Conservation (phyloP, 139 green algal genomes). For the Asterochloris erici region DNA sequence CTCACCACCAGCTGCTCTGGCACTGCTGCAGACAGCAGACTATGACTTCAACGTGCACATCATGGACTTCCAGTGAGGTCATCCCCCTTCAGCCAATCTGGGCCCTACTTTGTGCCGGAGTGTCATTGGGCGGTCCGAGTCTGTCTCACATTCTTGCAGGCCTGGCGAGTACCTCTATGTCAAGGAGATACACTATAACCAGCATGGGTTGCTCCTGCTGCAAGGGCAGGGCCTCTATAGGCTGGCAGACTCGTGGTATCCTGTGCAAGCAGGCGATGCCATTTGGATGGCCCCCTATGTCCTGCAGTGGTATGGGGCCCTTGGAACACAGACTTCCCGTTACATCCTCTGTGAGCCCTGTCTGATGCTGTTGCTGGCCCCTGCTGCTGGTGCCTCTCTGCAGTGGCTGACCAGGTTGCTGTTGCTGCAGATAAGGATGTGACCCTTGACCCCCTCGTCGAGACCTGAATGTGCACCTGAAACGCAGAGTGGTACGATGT, state of each 20-base stretch:
- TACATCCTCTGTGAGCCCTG: constrained; percentile 90
- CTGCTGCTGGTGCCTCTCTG: too few species aligned
- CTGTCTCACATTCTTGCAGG: constrained; percentile 25
- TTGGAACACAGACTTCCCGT: constrained; percentile 61
- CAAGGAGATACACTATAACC: constrained; percentile 97
- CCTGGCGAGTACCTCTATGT: constrained; percentile 84
- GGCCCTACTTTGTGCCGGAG: constrained; percentile 14
- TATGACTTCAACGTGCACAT: constrained; percentile 98
- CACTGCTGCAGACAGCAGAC: constrained; percentile 41
- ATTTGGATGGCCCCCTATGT: constrained; percentile 90
- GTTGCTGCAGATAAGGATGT: too few species aligned
- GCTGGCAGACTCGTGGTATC: constrained; percentile 84
- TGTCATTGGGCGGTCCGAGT: constrained; percentile 50
- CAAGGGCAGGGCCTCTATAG: constrained; percentile 92
- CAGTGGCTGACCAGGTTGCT: too few species aligned
- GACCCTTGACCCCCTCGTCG: too few species aligned
- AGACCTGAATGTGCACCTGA: too few species aligned
- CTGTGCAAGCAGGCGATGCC: constrained; percentile 74
- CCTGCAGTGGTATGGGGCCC: constrained; percentile 86
- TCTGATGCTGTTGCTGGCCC: too few species aligned
- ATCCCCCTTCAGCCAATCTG: too few species aligned
- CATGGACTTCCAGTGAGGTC: constrained; percentile 82
- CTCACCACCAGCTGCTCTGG: too few species aligned
- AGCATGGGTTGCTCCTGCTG: constrained; percentile 92
- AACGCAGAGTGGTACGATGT: too few species aligned